Conservation (phyloP, 164 flowering plant genomes). For the Tetracentron sinense region DNA sequence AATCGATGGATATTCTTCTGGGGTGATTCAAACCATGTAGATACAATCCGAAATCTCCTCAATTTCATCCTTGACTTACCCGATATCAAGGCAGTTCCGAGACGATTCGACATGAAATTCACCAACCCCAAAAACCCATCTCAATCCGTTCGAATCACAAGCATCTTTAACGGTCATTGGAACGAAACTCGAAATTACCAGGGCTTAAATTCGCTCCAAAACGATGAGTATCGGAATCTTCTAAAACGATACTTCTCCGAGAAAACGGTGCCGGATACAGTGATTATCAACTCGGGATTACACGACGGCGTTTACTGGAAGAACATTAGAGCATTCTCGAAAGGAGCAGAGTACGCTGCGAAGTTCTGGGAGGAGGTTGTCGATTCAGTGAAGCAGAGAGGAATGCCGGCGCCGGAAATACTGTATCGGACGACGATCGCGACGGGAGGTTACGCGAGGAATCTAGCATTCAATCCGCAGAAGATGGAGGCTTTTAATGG, state of each 20-base stretch:
- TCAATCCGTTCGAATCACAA: constrained; percentile 69
- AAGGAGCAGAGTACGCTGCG: constrained; percentile 62
- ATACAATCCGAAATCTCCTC: constrained; percentile 81
- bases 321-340: constrained; percentile 39
- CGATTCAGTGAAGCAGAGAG: constrained; percentile 39
- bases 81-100: constrained; percentile 43
- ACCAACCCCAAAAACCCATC: constrained; percentile 63
- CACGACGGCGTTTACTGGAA: constrained; percentile 80
- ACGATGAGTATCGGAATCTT: constrained; percentile 51
- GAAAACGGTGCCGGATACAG: constrained; percentile 62
- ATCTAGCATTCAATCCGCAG: constrained; percentile 67
- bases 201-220: constrained; percentile 65
- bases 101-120: constrained; percentile 69
- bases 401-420: constrained; percentile 41
- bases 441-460: constrained; percentile 81
- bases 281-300: constrained; percentile 86
- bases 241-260: constrained; percentile 55
- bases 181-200: constrained; percentile 58
- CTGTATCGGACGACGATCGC: constrained; percentile 74
- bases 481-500: constrained; percentile 87
- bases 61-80: constrained; percentile 60
- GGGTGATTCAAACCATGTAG: constrained; percentile 99
- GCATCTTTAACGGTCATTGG: constrained; percentile 90
- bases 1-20: constrained; percentile 92
- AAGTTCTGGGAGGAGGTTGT: constrained; percentile 70